phyloP scores from a whole-genome alignment of 2,329 filamentous ascomycete species.

The Acrocalymma vagum region DNA sequence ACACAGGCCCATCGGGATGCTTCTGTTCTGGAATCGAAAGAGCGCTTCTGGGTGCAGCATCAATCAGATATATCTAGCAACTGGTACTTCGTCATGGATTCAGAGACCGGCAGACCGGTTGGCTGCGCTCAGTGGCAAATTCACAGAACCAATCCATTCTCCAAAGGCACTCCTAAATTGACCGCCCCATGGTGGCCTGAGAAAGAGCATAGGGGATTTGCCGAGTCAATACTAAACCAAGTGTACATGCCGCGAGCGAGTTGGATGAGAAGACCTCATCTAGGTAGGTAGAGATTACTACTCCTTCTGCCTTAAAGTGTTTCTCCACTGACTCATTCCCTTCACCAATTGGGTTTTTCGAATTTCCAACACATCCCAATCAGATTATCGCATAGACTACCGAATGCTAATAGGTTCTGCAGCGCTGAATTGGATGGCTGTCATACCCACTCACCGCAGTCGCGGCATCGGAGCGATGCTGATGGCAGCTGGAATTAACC shows the following conservation, averaged over 20 bases:
- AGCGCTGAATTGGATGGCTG: conserved; percentile 48
- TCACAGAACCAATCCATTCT: conserved; percentile 36
- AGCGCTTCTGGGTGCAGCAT: conserved; percentile 41
- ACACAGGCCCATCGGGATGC: conserved; percentile 31
- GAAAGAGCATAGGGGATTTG: conserved; percentile 41
- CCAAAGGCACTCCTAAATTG: conserved; percentile 31
- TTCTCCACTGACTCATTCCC: no score
- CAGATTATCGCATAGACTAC: no score
- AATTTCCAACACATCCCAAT: no score
- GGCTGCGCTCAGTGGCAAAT: conserved; percentile 45
- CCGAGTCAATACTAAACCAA: conserved; percentile 42
- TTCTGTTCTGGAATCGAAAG: conserved; percentile 37
- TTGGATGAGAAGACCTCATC: conserved; percentile 45
- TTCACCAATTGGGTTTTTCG: no score
- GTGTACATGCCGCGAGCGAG: conserved; percentile 37
- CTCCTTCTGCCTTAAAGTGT: no score
- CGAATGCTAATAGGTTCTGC: neutral
- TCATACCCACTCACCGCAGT: conserved; percentile 44
- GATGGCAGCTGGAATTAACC: conserved; percentile 42
- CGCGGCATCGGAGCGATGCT: conserved; percentile 47
- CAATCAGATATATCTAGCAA: conserved; percentile 33
- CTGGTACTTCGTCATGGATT: conserved; percentile 43
- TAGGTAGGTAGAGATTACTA: conserved; percentile 33
- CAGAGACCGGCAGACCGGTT: conserved; percentile 25
- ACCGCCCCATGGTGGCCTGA: conserved; percentile 46